phyloP scores from a whole-genome alignment of 2,329 filamentous ascomycete species.

The Calonectria crousiana region DNA sequence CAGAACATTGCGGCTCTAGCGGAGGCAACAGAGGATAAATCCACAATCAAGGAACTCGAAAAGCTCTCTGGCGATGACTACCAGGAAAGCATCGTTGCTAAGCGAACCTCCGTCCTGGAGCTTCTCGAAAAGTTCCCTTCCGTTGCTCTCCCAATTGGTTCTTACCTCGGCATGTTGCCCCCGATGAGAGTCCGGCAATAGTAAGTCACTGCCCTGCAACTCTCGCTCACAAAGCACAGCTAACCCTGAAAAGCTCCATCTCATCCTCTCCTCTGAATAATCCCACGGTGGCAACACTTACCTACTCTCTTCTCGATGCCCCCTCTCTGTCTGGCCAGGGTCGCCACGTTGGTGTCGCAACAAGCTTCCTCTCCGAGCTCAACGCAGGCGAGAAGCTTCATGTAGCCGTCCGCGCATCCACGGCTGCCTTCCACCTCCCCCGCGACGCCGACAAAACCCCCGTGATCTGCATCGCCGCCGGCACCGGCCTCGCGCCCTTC shows the following conservation, averaged over 20 bases:
- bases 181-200: slow-evolving; percentile 85
- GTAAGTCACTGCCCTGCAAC: slow-evolving; percentile 39
- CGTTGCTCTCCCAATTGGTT: slow-evolving; percentile 71
- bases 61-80: slow-evolving; percentile 62
- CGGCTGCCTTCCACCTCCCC: slow-evolving; percentile 64
- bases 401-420: slow-evolving; percentile 62
- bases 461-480: slow-evolving; percentile 64
- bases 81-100: slow-evolving; percentile 61
- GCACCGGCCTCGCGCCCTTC: slow-evolving; percentile 72
- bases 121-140: slow-evolving; percentile 74
- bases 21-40: slow-evolving; percentile 62
- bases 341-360: slow-evolving; percentile 70
- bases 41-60: slow-evolving; percentile 57
- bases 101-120: slow-evolving; percentile 74
- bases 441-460: slow-evolving; percentile 58
- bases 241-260: slow-evolving; percentile 66
- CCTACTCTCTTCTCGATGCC: slow-evolving; percentile 74
- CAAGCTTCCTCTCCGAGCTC: slow-evolving; percentile 68
- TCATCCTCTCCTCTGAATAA: slow-evolving; percentile 78
- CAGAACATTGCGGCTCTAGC: slow-evolving; percentile 57
- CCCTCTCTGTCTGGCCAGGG: slow-evolving; percentile 64
- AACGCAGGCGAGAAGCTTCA: slow-evolving; percentile 57
- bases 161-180: slow-evolving; percentile 79
- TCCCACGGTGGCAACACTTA: slow-evolving; percentile 70
- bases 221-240: neutral